Conservation (phyloP, 2,329 filamentous ascomycete species). For the Epichloe uncinata region DNA sequence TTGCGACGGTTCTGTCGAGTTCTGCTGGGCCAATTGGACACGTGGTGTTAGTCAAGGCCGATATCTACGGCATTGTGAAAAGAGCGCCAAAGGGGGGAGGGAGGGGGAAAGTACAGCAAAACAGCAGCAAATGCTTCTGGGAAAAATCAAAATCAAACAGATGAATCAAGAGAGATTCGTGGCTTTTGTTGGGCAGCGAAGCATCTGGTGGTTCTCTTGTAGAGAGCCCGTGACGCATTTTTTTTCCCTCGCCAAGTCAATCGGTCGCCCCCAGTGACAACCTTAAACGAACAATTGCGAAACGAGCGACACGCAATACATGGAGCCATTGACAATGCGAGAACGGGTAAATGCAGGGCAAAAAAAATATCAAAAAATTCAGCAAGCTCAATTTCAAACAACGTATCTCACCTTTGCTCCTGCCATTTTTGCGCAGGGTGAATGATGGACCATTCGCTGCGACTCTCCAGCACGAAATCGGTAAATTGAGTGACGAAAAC, state of each 20-base stretch:
- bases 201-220: background rate
- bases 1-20: constrained; percentile 9
- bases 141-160: background rate
- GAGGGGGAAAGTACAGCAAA: too few relatives aligned
- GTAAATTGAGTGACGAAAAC: constrained; percentile 1
- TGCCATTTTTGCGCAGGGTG: constrained; percentile 8
- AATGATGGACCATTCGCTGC: background rate
- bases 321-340: background rate
- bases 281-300: background rate
- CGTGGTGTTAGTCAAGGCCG: background rate
- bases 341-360: background rate
- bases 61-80: background rate
- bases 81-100: background rate
- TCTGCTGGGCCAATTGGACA: constrained; percentile 1
- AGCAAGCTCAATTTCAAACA: background rate
- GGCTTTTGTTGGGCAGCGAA: background rate
- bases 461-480: constrained; percentile 1
- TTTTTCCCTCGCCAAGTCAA: background rate
- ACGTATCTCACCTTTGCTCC: constrained; percentile 10
- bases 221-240: too few relatives aligned
- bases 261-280: constrained; percentile 1
- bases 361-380: background rate
- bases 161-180: background rate
- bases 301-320: background rate
- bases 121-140: background rate